Conservation (phyloP, 305 asterid species). For the Lippia alba region DNA sequence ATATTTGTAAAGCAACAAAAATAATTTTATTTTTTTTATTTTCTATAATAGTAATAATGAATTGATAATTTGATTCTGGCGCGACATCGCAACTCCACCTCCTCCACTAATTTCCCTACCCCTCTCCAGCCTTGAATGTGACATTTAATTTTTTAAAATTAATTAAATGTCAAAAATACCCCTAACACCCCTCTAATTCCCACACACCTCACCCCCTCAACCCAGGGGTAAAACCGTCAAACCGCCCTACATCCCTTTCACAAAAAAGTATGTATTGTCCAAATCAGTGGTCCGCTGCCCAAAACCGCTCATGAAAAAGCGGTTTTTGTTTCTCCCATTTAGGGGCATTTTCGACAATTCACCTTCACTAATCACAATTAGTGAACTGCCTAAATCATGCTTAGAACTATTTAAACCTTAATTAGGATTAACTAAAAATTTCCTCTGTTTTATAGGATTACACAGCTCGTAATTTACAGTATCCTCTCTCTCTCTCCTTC, state of each 20-base stretch:
- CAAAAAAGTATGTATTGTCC: conserved; percentile 51
- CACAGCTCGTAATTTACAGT: conserved; percentile 4
- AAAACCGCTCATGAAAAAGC: conserved; percentile 42
- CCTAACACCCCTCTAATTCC: neutral
- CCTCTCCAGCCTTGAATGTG: conserved; percentile 20
- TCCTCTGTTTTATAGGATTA: neutral
- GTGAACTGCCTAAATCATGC: conserved; percentile 15
- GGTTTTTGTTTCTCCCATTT: conserved; percentile 27
- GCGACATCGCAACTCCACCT: conserved; percentile 52
- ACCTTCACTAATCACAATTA: neutral
- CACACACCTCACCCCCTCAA: neutral
- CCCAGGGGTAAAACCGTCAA: conserved; percentile 35
- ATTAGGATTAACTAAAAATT: conserved; percentile 9
- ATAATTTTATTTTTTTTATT: no score
- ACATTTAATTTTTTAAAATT: neutral
- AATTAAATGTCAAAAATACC: conserved; percentile 28
- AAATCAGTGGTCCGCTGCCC: conserved; percentile 38
- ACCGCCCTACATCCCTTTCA: conserved; percentile 39
- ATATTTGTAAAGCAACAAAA: no score
- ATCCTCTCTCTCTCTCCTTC: conserved; percentile 27
- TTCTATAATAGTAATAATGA: no score
- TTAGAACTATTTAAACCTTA: conserved; percentile 40
- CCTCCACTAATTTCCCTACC: conserved; percentile 51
- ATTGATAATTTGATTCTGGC: conserved; percentile 30
- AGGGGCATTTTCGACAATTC: conserved; percentile 34